Percentiles rank a stretch among this genome's conserved stretches.
Conservation (phyloP, 2,329 filamentous ascomycete species). For the Lecanicillium sp. region DNA sequence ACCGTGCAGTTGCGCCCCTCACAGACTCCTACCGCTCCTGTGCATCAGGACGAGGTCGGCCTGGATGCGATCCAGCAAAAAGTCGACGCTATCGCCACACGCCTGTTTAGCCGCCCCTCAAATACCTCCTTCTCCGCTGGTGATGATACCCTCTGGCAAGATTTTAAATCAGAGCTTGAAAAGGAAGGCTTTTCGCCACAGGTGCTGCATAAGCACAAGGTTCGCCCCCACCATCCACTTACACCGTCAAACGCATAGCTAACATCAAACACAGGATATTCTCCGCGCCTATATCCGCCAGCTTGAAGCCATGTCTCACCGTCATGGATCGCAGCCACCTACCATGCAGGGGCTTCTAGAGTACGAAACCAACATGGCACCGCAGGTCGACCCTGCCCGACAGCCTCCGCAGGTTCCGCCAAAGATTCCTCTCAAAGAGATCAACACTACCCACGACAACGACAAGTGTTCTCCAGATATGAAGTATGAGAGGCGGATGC, state of each 20-base stretch:
- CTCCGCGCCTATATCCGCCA: conserved; percentile 53
- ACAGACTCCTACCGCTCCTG: conserved; percentile 23
- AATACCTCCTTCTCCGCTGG: conserved; percentile 14
- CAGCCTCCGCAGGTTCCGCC: conserved; percentile 13
- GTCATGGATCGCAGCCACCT: conserved; percentile 34
- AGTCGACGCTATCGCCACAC: conserved; percentile 47
- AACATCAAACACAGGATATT: conserved; percentile 36
- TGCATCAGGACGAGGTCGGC: conserved; percentile 22
- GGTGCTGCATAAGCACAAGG: conserved; percentile 49
- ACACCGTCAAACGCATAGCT: conserved; percentile 8
- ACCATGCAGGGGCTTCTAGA: conserved; percentile 47
- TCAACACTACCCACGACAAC: conserved; percentile 25
- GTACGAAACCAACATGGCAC: conserved; percentile 23
- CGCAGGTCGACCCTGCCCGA: conserved; percentile 17
- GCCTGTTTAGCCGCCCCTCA: conserved; percentile 34
- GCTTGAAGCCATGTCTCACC: conserved; percentile 41
- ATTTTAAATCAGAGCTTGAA: conserved; percentile 50
- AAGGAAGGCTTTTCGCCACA: conserved; percentile 49
- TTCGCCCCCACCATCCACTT: conserved; percentile 18
- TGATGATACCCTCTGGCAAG: conserved; percentile 47
- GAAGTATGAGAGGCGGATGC: conserved; percentile 27
- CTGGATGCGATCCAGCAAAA: conserved; percentile 51
- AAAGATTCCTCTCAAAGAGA: conserved; percentile 21
- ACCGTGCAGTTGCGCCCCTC: conserved; percentile 45
- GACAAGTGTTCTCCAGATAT: conserved; percentile 33